phyloP scores from a whole-genome alignment of 1,284 basidiomycete genomes.

The Porogramme epimiltina region DNA sequence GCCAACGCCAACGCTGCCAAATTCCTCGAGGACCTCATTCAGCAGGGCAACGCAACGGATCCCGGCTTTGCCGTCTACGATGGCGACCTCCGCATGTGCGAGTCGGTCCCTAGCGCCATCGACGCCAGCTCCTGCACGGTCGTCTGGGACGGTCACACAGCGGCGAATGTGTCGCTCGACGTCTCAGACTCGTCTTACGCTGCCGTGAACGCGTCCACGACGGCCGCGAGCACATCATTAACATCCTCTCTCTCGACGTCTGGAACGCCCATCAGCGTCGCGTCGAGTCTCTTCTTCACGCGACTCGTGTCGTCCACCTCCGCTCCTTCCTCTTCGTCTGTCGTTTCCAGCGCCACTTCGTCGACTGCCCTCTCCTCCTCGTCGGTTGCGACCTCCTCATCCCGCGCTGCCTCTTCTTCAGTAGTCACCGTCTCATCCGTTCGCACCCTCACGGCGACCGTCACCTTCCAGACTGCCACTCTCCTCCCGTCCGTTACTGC shows the following conservation, averaged over 20 bases:
- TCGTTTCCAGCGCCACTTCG: slow-evolving; percentile 7
- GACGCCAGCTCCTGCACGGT: slow-evolving; percentile 51
- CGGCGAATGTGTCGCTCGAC: slow-evolving; percentile 6
- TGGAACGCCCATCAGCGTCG: no score
- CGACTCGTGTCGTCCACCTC: slow-evolving; percentile 13
- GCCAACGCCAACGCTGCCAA: slow-evolving; percentile 61
- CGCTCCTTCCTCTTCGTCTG: slow-evolving; percentile 9
- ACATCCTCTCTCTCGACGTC: slow-evolving; percentile 9
- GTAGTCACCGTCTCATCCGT: not conserved
- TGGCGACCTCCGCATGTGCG: slow-evolving; percentile 57
- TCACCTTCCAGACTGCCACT: slow-evolving; percentile 6
- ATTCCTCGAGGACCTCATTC: slow-evolving; percentile 53
- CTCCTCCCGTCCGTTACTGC: not conserved
- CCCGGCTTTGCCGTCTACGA: slow-evolving; percentile 56
- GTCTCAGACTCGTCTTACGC: slow-evolving; percentile 6
- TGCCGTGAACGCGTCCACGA: slow-evolving; percentile 6
- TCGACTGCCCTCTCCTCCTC: not conserved
- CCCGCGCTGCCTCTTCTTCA: not conserved
- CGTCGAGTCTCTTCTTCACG: not conserved
- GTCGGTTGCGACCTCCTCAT: not conserved
- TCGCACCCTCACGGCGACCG: not conserved
- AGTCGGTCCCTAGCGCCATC: slow-evolving; percentile 51
- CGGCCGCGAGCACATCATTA: slow-evolving; percentile 4
- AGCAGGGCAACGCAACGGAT: slow-evolving; percentile 49
- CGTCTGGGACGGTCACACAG: slow-evolving; percentile 49